Base-by-base conservation (phyloP, 208 protist species). In the Wallacemonas sp. region DNA sequence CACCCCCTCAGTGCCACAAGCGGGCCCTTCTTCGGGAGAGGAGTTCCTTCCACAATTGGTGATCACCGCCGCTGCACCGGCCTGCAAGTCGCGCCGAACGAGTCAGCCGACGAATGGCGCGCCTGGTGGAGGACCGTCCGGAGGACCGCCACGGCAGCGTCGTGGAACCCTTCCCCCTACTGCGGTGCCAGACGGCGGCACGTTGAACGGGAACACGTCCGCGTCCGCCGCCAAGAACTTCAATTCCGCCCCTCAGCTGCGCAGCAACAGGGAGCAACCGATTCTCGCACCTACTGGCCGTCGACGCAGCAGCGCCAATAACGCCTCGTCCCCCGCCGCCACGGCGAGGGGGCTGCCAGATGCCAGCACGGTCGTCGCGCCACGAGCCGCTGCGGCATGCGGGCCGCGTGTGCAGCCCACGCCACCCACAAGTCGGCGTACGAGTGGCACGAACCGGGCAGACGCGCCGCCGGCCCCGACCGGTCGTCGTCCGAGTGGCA, bases 231-330 rank as follows among this genome's bases (percentile, higher is more conserved):
- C 1, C 17, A 49, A 14, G 19, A 3, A 15, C 4, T 58, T 22
- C n/a, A 33, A 21, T 19, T 58, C 51, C 4, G 24, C 51, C 4
- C 51, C 51, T 9, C 51, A 58, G 31, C 51, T 58, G 17, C 51
- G 51, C 51, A 58, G 24, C 4, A 8, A 9, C 15, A n/a, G 3
- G n/a, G 19, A 34, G 2, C 9, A 58, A 26, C 9, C 46, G 24
- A 30, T 54, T 1, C 46, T 54, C 9, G 12, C 30, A 34, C 26
- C 51, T n/a, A 31, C 30, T 9, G 51, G 51, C 51, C 51, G 46
- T 54, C 46, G 46, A 33, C 46, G 46, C 4, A 30, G 46, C 46
- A 54, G 46, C 46, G 31, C 24, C 21, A 54, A 54, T 26, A 30
- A 11, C 15, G 42, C n/a, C n/a, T n/a, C n/a, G 42, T 49, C 42